Evolutionary conservation across 2,329 filamentous ascomycete genomes (phyloP), one percentile per base, ranked within the genome.

Genomic region (Paecilomyces formosus): DNA sequence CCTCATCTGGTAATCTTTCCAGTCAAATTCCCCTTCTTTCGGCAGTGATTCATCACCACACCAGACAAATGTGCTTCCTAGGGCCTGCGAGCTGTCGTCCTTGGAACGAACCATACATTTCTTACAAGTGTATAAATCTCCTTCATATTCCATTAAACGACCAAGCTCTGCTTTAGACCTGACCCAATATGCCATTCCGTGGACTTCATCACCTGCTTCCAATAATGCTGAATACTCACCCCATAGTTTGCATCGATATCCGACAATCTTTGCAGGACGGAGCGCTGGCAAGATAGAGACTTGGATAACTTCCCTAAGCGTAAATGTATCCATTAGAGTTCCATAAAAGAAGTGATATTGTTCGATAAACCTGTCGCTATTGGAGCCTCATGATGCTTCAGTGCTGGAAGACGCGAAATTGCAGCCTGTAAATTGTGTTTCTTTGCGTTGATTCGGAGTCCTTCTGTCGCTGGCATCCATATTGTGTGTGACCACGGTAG

Each of bases 291-390:
- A 45, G 15, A 15, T 6, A n/a, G 15, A 9, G n/a, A 45, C 15
- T 26, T 59, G 51, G 7, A 62, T 35, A 52, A 59, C 54, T n/a
- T 55, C 31, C 5, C 51, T 24, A 13, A 63, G 61, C 6, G 55
- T 63, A 1, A 55, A 57, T 9, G 65, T 61, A 21, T 70, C 63
- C 39, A 63, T 62, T 13, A 72, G 57, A 11, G 67, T 65, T 24
- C 66, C 68, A 54, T 72, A 70, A 62, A 71, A 68, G 61, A 70
- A 69, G 59, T 69, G 70, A 8, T 33, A 53, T 26, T 55, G 28
- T n/a, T 53, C 35, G 26, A 22, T 30, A 24, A 56, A 55, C n/a
- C n/a, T 53, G 49, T 55, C 53, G 13, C 52, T 53, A 50, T 58
- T 28, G 22, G 31, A 28, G 26, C 35, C 13, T 3, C 13, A 18